phyloP scores from a whole-genome alignment of 2,329 filamentous ascomycete genomes.

The Exutisphaerella laricina region DNA sequence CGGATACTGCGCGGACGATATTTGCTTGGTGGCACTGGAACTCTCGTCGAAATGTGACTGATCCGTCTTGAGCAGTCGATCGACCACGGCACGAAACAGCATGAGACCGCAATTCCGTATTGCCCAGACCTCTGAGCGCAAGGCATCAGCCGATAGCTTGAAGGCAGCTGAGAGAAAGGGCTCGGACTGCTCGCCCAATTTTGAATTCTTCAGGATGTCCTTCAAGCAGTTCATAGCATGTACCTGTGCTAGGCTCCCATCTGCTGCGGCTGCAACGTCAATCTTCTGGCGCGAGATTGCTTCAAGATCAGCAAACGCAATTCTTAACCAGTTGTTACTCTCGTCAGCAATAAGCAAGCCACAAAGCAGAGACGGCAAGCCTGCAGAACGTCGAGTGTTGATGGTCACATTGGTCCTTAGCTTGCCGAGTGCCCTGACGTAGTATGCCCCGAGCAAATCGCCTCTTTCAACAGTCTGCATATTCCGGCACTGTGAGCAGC shows the following conservation, averaged over 20 bases:
- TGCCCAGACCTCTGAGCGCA: conserved; percentile 82
- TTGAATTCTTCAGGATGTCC: conserved; percentile 81
- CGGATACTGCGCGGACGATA: conserved; percentile 66
- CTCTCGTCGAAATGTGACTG: conserved; percentile 58
- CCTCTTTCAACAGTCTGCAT: conserved; percentile 40
- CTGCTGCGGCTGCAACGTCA: conserved; percentile 33
- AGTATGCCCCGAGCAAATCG: conserved; percentile 61
- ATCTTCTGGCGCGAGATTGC: conserved; percentile 46
- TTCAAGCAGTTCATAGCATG: conserved; percentile 93
- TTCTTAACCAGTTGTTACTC: conserved; percentile 51
- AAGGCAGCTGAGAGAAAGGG: conserved; percentile 67
- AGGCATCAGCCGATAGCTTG: conserved; percentile 69
- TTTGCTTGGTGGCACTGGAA: conserved; percentile 44
- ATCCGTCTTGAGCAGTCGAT: conserved; percentile 68
- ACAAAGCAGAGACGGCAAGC: conserved; percentile 79
- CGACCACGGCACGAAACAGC: conserved; percentile 78
- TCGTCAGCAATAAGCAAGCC: conserved; percentile 68
- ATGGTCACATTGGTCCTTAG: conserved; percentile 64
- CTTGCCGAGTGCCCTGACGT: conserved; percentile 39
- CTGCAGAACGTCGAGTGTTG: conserved; percentile 80
- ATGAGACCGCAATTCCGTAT: conserved; percentile 91
- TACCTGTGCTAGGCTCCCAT: conserved; percentile 72
- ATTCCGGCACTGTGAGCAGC: conserved; percentile 63
- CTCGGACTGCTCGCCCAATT: conserved; percentile 67
- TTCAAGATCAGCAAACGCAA: conserved; percentile 59